Conservation (phyloP, 2,329 filamentous ascomycete species). For the Parasarocladium wereldwijsianum region DNA sequence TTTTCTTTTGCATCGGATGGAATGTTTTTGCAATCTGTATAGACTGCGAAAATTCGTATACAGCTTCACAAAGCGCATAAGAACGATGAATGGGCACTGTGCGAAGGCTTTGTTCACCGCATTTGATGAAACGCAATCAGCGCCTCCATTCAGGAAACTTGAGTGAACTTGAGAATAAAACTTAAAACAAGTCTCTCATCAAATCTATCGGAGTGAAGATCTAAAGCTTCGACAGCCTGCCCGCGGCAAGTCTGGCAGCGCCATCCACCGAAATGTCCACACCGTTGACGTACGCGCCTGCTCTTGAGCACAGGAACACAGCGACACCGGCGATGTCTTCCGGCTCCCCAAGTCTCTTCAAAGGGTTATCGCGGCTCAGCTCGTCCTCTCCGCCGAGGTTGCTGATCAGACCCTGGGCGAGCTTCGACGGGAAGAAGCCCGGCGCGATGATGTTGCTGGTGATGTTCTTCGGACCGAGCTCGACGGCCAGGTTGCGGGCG, state of each 20-base stretch:
- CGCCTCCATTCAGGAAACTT: too few species aligned
- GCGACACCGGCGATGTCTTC: conserved; percentile 48
- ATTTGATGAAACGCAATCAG: too few species aligned
- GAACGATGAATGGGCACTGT: too few species aligned
- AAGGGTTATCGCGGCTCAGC: conserved; percentile 34
- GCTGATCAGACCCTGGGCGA: conserved; percentile 51
- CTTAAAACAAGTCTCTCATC: too few species aligned
- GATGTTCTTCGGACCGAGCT: conserved; percentile 50
- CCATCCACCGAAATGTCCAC: conserved; percentile 21
- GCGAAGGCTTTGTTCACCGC: too few species aligned
- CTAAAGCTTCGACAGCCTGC: conserved; percentile 14
- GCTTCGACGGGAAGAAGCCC: conserved; percentile 55
- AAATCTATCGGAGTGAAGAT: too few species aligned
- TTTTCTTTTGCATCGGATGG: too few species aligned
- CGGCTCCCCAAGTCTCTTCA: conserved; percentile 36
- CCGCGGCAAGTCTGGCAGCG: conserved; percentile 14
- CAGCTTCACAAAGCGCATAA: too few species aligned
- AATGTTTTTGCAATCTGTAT: too few species aligned
- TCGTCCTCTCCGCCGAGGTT: conserved; percentile 39
- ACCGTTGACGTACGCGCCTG: conserved; percentile 32
- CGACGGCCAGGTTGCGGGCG: conserved; percentile 46
- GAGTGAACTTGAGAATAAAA: too few species aligned
- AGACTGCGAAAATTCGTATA: too few species aligned
- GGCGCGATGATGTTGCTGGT: conserved; percentile 53
- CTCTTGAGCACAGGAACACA: conserved; percentile 39